Percentiles rank a stretch among this genome's conserved stretches.
These are phyloP conservation scores for Lachnellula arida DNA, from an alignment of 2,329 filamentous ascomycete species.

Conservation along the genomic window DNA sequence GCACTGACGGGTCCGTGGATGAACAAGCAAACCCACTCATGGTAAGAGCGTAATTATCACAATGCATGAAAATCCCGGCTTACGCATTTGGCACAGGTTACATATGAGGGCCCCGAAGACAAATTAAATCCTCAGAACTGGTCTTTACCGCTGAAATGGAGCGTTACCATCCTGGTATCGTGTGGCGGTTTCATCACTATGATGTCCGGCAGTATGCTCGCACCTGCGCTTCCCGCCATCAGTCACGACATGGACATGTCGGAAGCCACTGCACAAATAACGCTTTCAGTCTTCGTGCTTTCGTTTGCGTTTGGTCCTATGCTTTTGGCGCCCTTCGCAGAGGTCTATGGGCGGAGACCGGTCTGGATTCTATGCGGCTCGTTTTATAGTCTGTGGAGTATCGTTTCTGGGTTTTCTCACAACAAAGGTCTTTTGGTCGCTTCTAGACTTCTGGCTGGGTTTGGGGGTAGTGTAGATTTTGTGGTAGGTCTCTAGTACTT, in stretches of 20 bases:
- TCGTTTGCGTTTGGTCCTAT: conserved; percentile 40
- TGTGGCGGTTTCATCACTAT: conserved; percentile 44
- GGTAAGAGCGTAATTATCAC: too few species aligned
- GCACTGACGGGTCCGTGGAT: too few species aligned
- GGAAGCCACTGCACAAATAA: conserved; percentile 37
- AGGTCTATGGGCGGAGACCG: conserved; percentile 54
- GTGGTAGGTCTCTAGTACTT: conserved; percentile 31
- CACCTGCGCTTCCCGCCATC: conserved; percentile 45
- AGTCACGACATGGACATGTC: conserved; percentile 47
- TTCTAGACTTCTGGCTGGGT: conserved; percentile 52
- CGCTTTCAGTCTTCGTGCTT: conserved; percentile 39
- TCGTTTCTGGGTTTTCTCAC: conserved; percentile 45
- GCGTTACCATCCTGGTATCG: conserved; percentile 41
- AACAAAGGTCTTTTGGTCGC: conserved; percentile 49
- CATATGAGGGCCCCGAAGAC: conserved; percentile 6
- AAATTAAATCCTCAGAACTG: conserved; percentile 13
- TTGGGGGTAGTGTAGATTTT: conserved; percentile 52
- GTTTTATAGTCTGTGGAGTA: conserved; percentile 48
- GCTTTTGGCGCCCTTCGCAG: conserved; percentile 58
- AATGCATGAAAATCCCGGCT: too few species aligned
- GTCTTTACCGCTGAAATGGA: conserved; percentile 36
- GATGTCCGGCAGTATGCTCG: conserved; percentile 48
- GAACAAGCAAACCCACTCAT: too few species aligned
- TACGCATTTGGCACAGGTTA: too few species aligned
- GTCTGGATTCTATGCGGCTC: conserved; percentile 54